Evolutionary conservation across 495 filamentous ascomycete genomes (phyloP).

Genomic region (Aspergillus homomorphus): DNA sequence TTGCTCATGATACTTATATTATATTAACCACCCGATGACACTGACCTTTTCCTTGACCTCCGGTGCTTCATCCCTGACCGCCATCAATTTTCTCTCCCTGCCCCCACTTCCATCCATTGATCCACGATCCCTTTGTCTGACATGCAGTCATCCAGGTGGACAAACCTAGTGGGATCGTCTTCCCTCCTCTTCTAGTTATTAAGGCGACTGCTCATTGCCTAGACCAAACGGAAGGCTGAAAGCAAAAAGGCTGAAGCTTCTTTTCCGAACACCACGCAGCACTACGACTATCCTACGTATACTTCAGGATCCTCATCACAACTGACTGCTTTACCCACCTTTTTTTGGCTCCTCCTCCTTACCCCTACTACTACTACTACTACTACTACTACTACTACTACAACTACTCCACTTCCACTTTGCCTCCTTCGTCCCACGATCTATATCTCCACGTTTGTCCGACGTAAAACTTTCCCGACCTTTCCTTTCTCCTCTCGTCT

Average conservation of each 20-base stretch:
- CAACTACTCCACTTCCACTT: neutral
- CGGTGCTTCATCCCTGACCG: neutral
- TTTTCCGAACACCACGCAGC: neutral
- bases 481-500: neutral
- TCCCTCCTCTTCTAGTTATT: neutral
- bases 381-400: too few species aligned
- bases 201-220: neutral
- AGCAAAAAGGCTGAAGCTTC: neutral
- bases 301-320: neutral
- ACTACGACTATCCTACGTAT: neutral
- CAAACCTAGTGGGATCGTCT: too few species aligned
- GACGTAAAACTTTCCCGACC: neutral
- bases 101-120: neutral
- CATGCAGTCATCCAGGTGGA: neutral
- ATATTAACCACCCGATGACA: neutral
- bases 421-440: neutral
- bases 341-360: too few species aligned
- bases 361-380: too few species aligned
- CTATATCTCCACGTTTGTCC: neutral
- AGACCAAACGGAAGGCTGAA: neutral
- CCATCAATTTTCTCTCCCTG: neutral
- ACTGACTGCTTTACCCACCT: neutral
- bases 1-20: neutral
- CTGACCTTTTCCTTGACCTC: neutral
- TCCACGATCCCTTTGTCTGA: neutral